A percentile compares a stretch with the other conserved stretches of the same genome.
These are phyloP conservation scores for Penicillium palitans DNA, from an alignment of 2,329 filamentous ascomycete genomes.

Conservation along the genomic window DNA sequence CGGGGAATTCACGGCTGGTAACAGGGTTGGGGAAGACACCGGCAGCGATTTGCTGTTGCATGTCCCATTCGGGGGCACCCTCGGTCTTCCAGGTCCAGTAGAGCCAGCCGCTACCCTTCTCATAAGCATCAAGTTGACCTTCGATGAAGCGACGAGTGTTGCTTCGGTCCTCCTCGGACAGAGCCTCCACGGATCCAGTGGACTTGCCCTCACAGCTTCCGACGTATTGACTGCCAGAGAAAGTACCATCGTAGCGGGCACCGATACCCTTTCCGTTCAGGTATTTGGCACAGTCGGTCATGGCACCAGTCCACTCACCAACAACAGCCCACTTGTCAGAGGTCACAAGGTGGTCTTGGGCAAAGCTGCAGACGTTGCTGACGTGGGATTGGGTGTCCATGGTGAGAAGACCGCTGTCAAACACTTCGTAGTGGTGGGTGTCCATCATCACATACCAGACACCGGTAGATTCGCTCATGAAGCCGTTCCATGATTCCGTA, in stretches of 20 bases:
- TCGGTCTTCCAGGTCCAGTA: constrained; percentile 56
- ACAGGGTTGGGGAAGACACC: constrained; percentile 52
- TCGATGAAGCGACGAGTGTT: constrained; percentile 48
- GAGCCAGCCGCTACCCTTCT: constrained; percentile 47
- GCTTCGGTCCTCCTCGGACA: constrained; percentile 38
- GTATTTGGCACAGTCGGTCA: constrained; percentile 60
- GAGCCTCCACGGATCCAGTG: constrained; percentile 49
- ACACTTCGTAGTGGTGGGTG: constrained; percentile 60
- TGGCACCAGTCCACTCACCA: constrained; percentile 68
- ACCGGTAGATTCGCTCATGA: constrained; percentile 51
- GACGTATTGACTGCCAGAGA: constrained; percentile 48
- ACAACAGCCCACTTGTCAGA: constrained; percentile 67
- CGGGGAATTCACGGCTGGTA: constrained; percentile 34
- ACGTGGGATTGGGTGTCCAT: constrained; percentile 56
- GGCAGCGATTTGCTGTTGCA: constrained; percentile 44
- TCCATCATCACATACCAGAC: constrained; percentile 60
- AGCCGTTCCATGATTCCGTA: constrained; percentile 61
- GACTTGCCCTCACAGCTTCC: constrained; percentile 57
- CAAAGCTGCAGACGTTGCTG: constrained; percentile 57
- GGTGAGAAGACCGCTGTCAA: constrained; percentile 29
- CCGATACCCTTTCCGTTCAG: constrained; percentile 60
- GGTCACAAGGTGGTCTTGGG: constrained; percentile 48
- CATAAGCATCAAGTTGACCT: constrained; percentile 49
- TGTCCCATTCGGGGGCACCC: constrained; percentile 51
- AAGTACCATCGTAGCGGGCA: constrained; percentile 59